phyloP scores from a whole-genome alignment of 1,284 basidiomycete species.

The Anthracocystis panici-leucophaei region DNA sequence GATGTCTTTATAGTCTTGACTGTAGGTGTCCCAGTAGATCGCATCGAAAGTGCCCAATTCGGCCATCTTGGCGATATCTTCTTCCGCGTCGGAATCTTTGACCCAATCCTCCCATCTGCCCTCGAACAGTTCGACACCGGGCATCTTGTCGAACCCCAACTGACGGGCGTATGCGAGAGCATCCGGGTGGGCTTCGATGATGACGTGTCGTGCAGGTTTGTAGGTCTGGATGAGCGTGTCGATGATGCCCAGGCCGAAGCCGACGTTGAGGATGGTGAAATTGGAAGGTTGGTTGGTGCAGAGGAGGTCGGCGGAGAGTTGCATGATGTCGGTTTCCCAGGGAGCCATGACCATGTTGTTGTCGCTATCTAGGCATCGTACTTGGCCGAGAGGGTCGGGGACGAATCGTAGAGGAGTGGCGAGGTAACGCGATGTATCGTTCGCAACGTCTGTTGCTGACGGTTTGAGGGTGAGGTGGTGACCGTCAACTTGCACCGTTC shows the following conservation, averaged over 20 bases:
- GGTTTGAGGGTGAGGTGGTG: conserved; percentile 71
- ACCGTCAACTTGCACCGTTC: conserved; percentile 47
- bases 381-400: conserved; percentile 76
- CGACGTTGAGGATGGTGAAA: conserved; percentile 86
- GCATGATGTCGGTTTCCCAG: conserved; percentile 70
- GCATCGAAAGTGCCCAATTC: conserved; percentile 81
- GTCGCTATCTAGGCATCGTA: conserved; percentile 79
- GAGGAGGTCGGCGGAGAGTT: conserved; percentile 50
- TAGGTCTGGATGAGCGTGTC: conserved; percentile 83
- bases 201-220: conserved; percentile 81
- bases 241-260: conserved; percentile 95
- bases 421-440: conserved; percentile 81
- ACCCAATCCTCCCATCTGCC: conserved; percentile 75
- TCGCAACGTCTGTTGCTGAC: conserved; percentile 47
- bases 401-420: conserved; percentile 79
- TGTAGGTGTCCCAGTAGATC: conserved; percentile 95
- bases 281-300: conserved; percentile 69
- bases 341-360: conserved; percentile 80
- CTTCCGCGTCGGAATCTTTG: conserved; percentile 82
- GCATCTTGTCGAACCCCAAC: conserved; percentile 66
- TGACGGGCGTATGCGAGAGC: conserved; percentile 82
- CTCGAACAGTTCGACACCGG: conserved; percentile 63
- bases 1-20: conserved; percentile 84
- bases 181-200: conserved; percentile 94
- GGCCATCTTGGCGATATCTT: conserved; percentile 79